phyloP scores from a whole-genome alignment of 1,284 basidiomycete species.

The Kwoniella shivajii region DNA sequence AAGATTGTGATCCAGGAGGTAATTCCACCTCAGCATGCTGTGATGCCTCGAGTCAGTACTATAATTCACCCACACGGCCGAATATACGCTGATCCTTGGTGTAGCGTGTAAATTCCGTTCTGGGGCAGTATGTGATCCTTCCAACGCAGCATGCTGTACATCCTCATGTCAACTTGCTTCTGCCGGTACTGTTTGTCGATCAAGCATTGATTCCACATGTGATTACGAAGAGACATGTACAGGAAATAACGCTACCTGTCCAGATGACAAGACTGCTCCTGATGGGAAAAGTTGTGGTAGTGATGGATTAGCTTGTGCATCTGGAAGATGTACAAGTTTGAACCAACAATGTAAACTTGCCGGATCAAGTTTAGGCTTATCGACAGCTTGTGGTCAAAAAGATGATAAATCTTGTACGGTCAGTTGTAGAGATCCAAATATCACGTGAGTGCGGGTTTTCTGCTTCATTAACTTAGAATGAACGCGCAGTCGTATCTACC shows the following conservation, averaged over 20 bases:
- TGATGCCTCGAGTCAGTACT: constrained; percentile 60
- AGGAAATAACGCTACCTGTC: constrained; percentile 73
- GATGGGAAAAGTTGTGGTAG: constrained; percentile 73
- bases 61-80: too few species aligned
- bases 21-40: constrained; percentile 71
- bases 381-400: constrained; percentile 65
- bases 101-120: constrained; percentile 71
- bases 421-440: constrained; percentile 73
- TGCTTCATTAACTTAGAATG: not conserved
- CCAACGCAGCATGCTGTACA: constrained; percentile 76
- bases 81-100: not conserved
- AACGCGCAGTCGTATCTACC: too few species aligned
- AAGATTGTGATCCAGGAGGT: constrained; percentile 85
- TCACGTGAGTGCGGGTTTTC: constrained; percentile 26
- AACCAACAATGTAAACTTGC: constrained; percentile 74
- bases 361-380: constrained; percentile 70
- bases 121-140: constrained; percentile 77
- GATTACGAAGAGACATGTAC: constrained; percentile 80
- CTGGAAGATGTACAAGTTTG: constrained; percentile 77
- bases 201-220: constrained; percentile 68
- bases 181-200: constrained; percentile 65
- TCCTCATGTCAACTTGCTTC: constrained; percentile 69
- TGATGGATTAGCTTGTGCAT: constrained; percentile 71
- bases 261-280: constrained; percentile 64
- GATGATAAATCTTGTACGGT: constrained; percentile 73